Evolutionary conservation across 1,284 basidiomycete species (phyloP).

Genomic region (Pseudozyma flocculosa): DNA sequence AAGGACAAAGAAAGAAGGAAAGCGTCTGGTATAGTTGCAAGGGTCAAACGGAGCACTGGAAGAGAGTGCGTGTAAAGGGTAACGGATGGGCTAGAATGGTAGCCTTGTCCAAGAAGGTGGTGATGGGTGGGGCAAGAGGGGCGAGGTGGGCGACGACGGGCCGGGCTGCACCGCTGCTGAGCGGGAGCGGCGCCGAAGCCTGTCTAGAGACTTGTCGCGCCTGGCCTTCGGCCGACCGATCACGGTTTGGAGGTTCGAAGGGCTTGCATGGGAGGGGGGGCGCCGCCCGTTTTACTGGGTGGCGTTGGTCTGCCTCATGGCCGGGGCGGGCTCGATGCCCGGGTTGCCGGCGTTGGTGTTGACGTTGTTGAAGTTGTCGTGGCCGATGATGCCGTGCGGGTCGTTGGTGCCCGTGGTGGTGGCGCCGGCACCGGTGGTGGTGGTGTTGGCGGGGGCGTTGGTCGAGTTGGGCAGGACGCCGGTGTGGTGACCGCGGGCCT

Average conservation of each 20-base stretch:
- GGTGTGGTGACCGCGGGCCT: constrained; percentile 6
- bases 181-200: too few relatives aligned
- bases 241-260: too few relatives aligned
- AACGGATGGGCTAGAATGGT: not conserved
- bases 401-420: not conserved
- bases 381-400: too few relatives aligned
- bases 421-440: constrained; percentile 1
- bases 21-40: not conserved
- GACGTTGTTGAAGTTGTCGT: too few relatives aligned
- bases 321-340: constrained; percentile 17
- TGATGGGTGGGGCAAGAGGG: not conserved
- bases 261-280: too few relatives aligned
- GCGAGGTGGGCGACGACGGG: too few relatives aligned
- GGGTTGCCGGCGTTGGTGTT: not conserved
- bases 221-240: too few relatives aligned
- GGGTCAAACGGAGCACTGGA: too few relatives aligned
- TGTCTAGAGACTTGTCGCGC: too few relatives aligned
- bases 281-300: constrained; percentile 36
- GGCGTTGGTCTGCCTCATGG: constrained; percentile 19
- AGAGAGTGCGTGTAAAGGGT: too few relatives aligned
- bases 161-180: too few relatives aligned
- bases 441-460: constrained; percentile 4
- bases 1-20: not conserved
- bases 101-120: not conserved
- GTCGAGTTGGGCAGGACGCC: constrained; percentile 4